phyloP scores from a whole-genome alignment of 768 basidiomycete genomes.

The Mycena sanguinolenta region DNA sequence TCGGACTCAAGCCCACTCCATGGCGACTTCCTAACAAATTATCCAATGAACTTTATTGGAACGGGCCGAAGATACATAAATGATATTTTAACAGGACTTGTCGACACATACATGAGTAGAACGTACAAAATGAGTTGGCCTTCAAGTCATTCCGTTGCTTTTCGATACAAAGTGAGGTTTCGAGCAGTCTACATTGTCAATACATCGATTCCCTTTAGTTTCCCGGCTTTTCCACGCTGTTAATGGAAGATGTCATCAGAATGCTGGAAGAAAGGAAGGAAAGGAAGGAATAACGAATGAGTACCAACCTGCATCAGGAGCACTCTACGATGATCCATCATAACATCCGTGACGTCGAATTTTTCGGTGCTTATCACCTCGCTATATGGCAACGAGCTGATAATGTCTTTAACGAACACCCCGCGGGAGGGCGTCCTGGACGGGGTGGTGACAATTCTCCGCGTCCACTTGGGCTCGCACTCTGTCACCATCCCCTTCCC shows the following conservation, averaged over 20 bases:
- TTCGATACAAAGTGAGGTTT: background rate
- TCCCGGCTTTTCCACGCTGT: constrained; percentile 55
- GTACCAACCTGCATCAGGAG: constrained; percentile 59
- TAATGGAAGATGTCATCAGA: background rate
- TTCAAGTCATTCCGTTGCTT: constrained; percentile 3
- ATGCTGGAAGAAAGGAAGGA: background rate
- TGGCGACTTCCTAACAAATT: no score
- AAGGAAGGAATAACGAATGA: background rate
- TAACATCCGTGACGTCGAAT: constrained; percentile 66
- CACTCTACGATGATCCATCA: constrained; percentile 68
- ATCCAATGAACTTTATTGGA: background rate
- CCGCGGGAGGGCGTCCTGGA: constrained; percentile 58
- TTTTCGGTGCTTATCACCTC: constrained; percentile 63
- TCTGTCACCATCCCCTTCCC: constrained; percentile 41
- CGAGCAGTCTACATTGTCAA: constrained; percentile 54
- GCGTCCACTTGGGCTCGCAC: constrained; percentile 43
- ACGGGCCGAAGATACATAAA: constrained; percentile 12
- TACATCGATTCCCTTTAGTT: constrained; percentile 57
- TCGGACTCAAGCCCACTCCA: no score
- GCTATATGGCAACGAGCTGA: constrained; percentile 63
- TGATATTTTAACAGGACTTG: constrained; percentile 2
- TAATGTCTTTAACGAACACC: constrained; percentile 62
- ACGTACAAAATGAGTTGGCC: background rate
- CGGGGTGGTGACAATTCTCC: constrained; percentile 56
- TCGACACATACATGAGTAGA: background rate